Base-by-base conservation (phyloP, 164 flowering plant genomes). In the Sextonia rubra region DNA sequence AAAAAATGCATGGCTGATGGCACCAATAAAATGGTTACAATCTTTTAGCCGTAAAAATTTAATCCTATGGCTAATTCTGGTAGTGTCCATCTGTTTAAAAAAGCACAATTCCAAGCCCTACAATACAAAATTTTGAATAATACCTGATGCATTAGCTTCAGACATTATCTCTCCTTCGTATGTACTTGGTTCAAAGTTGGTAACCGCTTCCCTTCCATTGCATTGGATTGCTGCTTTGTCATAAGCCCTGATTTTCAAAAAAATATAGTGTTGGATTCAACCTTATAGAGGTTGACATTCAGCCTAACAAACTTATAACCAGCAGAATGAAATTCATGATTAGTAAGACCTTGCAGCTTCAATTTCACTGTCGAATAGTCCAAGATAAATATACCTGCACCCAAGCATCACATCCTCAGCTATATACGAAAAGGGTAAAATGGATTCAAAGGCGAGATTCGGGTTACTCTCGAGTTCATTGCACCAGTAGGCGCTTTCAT, bases 361-460 rank as follows among this genome's bases (percentile, higher is more conserved):
- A 76, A 89, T 80, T 86, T 91, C 97, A 75, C 82, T 90, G 86
- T 94, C 96, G 85, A 91, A 91, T 71, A 91, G 88, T 77, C 98
- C 97, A 84, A 94, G 96, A 86, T 94, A 94, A 69, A 94, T 86
- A 85, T 94, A 91, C 97, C 96, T 90, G 94, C 93, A 89, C 71
- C 80, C 80, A 89, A 86, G 82, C 86, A 86, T 78, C 75, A 76
- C 74, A 76, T 79, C 70, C 73, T 74, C 58, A 52, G 17, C 58
- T 5, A 52, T 52, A 20, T 75, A 79, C 55, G 64, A 75, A 66
- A 70, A 77, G 72, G 69, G 64, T 64, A 25, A 70, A 68, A 55
- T 76, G 48, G 4, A 73, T 29, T 30, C 76, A 56, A 44, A 62
- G n/a, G 37, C n/a, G 58, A 18, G 14, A 52, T 66, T 69, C 58